Evolutionary conservation across 192 early-diverging fungal species (phyloP).

Genomic region (Phlyctochytrium bullatum): DNA sequence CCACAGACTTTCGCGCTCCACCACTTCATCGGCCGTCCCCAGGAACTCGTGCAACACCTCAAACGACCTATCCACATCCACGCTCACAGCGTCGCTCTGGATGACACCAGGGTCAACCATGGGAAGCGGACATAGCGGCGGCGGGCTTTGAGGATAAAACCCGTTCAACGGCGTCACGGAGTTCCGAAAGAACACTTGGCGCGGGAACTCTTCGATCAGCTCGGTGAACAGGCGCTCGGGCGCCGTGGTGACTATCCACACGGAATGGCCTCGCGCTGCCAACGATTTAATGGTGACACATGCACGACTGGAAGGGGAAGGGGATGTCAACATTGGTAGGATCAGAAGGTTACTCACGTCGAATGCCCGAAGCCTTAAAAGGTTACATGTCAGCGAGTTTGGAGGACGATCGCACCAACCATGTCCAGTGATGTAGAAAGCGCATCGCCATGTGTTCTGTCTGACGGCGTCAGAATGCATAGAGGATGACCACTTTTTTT

Average conservation of each 20-base stretch:
- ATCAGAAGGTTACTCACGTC: too few relatives aligned
- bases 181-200: slow-evolving; percentile 3
- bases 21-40: slow-evolving; percentile 11
- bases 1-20: slow-evolving; percentile 32
- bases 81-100: slow-evolving; percentile 46
- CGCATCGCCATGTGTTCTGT: too few relatives aligned
- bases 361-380: too few relatives aligned
- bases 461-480: too few relatives aligned
- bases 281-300: slow-evolving; percentile 28
- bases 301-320: slow-evolving; percentile 22
- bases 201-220: slow-evolving; percentile 20
- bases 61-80: slow-evolving; percentile 38
- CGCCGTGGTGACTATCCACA: slow-evolving; percentile 36
- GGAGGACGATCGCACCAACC: too few relatives aligned
- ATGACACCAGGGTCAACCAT: slow-evolving; percentile 38
- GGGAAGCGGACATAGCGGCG: background rate
- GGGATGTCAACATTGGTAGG: background rate
- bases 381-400: too few relatives aligned
- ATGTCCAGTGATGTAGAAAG: too few relatives aligned
- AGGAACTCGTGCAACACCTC: slow-evolving; percentile 14
- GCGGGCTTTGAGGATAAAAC: slow-evolving; percentile 2
- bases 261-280: slow-evolving; percentile 29
- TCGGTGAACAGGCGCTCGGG: slow-evolving; percentile 31
- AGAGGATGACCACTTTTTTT: too few relatives aligned
- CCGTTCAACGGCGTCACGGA: too few relatives aligned